Percentiles rank a stretch among this genome's conserved stretches.
These are phyloP conservation scores for Chlorella sorokiniana DNA, from an alignment of 139 green algal genomes.

Conservation along the genomic window DNA sequence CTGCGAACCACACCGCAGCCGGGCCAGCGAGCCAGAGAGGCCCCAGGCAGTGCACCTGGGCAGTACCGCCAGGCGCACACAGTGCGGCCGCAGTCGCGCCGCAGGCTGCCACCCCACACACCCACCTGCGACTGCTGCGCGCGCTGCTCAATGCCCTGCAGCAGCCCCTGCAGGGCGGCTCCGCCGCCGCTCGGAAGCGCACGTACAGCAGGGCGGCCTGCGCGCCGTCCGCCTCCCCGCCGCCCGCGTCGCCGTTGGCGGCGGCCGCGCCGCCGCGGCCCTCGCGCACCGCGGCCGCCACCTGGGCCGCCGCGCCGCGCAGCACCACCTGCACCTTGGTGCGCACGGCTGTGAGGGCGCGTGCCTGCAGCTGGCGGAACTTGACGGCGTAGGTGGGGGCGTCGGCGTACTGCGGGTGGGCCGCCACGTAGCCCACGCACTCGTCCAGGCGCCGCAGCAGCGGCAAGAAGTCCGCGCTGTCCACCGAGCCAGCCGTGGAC, in stretches of 20 bases:
- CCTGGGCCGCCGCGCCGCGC: conserved; percentile 42
- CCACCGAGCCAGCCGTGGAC: conserved; percentile 58
- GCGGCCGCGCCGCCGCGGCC: conserved; percentile 2
- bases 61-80: too few species aligned
- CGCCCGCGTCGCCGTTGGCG: neutral
- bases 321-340: conserved; percentile 74
- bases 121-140: conserved; percentile 20
- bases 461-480: conserved; percentile 71
- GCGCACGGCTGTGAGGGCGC: conserved; percentile 74
- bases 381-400: conserved; percentile 79
- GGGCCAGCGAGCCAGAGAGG: too few species aligned
- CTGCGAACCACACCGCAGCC: too few species aligned
- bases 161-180: conserved; percentile 81
- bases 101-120: neutral
- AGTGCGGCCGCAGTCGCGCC: neutral
- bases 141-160: conserved; percentile 81
- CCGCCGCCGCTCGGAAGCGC: conserved; percentile 87
- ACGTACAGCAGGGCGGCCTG: conserved; percentile 94
- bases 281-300: neutral
- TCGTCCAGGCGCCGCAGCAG: conserved; percentile 89
- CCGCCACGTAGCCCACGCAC: conserved; percentile 72
- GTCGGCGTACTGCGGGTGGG: conserved; percentile 92
- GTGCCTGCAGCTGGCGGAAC: conserved; percentile 89
- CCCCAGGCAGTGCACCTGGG: too few species aligned
- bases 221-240: conserved; percentile 65